These are phyloP conservation scores for Aspergillus novoparasiticus DNA, from an alignment of 2,329 filamentous ascomycete species.

Conservation along the genomic window DNA sequence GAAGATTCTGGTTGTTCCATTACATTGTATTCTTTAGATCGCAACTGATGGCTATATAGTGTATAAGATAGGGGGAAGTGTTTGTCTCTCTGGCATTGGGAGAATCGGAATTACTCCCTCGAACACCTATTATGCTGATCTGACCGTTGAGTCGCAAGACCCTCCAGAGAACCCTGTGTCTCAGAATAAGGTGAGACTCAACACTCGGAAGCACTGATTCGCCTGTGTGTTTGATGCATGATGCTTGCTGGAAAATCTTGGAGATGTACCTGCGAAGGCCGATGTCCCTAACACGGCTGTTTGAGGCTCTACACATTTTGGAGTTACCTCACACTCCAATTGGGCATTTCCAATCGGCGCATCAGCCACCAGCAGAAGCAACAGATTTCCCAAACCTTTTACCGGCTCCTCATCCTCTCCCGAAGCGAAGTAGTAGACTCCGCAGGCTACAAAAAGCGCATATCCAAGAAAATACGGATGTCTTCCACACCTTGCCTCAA, in stretches of 20 bases:
- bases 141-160: too few relatives aligned
- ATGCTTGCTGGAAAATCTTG: neutral
- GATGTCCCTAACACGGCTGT: neutral
- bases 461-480: neutral
- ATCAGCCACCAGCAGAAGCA: neutral
- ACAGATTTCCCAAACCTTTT: neutral
- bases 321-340: accelerated
- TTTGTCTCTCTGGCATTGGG: too few relatives aligned
- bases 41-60: too few relatives aligned
- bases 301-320: neutral
- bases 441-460: neutral
- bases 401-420: too few relatives aligned
- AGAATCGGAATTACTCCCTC: too few relatives aligned
- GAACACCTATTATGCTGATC: too few relatives aligned
- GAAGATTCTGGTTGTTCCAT: too few relatives aligned
- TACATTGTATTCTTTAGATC: too few relatives aligned
- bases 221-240: neutral
- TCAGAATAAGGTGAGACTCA: too few relatives aligned
- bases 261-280: neutral
- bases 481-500: neutral
- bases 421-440: neutral
- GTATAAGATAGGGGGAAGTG: too few relatives aligned
- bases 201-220: too few relatives aligned
- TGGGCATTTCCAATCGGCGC: neutral
- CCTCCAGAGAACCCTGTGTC: too few relatives aligned